Evolutionary conservation across 495 filamentous ascomycete species (phyloP), one percentile per base, ranked within the genome.

Genomic region (Parathielavia appendiculata): DNA sequence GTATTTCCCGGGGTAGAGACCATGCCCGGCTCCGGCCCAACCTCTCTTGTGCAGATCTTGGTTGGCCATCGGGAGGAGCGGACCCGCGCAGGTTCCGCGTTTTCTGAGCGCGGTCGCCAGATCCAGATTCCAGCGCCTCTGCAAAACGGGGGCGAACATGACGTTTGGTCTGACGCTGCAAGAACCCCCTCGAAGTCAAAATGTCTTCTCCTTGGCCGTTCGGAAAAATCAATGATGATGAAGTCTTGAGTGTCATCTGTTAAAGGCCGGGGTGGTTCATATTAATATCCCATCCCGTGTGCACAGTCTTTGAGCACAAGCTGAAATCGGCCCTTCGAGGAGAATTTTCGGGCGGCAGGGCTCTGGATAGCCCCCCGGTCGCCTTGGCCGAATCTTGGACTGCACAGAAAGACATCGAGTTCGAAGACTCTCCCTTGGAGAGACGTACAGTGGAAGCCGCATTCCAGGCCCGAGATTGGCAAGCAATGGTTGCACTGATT

Each of bases 21-120:
- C 26, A 48, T 4, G 43, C 16, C 34, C 43, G 51, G 20, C 20
- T 12, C 3, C n/a, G 54, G 35, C 45, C 51, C 57, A 57, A 67
- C 67, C 67, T 55, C 41, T 53, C 41, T 4, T 63, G 17, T 35
- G 34, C 59, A 57, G 66, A 70, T 70, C 68, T 70, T 70, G 68
- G 68, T 70, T 70, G 54, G 22, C 60, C 64, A 64, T 66, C 56
- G 56, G 65, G 56, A 50, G 55, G 51, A 16, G 55, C 56, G 52
- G 49, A 58, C 52, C 54, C 50, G 54, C 39, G 43, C 43, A 35
- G 48, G 30, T 60, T 58, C 62, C 58, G 62, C 34, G 38, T 23
- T 26, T 50, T 52, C 61, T 35, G 58, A 50, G 56, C n/a, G 13
- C 48, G 43, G 32, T 49, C 46, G 46, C 46, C 46, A 49, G 26